These are phyloP conservation scores for Bryoglossum gracile DNA, from an alignment of 495 filamentous ascomycete species.

Conservation along the genomic window DNA sequence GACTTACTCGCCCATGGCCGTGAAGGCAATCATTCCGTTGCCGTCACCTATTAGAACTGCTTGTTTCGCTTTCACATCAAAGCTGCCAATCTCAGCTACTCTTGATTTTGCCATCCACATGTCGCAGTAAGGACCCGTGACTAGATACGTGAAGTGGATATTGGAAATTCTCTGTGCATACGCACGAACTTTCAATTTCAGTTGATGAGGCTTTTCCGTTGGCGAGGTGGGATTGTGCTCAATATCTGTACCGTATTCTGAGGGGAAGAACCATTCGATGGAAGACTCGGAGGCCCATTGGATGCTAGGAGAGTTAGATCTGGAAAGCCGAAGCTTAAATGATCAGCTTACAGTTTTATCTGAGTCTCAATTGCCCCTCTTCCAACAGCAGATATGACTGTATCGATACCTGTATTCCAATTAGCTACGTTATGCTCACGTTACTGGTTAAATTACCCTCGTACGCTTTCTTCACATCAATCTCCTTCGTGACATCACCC, in stretches of 20 bases:
- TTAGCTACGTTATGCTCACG: constrained; percentile 3
- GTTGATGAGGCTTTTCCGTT: constrained; percentile 58
- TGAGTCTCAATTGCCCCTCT: constrained; percentile 50
- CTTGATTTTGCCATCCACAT: constrained; percentile 36
- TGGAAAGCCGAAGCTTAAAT: too few species aligned
- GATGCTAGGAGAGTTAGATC: constrained; percentile 46
- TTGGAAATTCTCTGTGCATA: neutral
- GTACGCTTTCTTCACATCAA: constrained; percentile 34
- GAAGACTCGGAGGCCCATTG: too few species aligned
- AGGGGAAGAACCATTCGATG: constrained; percentile 62
- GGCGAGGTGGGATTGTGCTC: constrained; percentile 45
- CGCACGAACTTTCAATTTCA: constrained; percentile 54
- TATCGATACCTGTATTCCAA: constrained; percentile 44
- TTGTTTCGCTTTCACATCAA: constrained; percentile 44
- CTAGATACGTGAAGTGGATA: constrained; percentile 52
- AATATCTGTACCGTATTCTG: constrained; percentile 69
- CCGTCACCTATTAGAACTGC: constrained; percentile 51
- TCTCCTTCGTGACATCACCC: constrained; percentile 47
- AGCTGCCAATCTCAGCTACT: constrained; percentile 40
- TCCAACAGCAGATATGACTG: constrained; percentile 58
- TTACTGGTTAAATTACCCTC: neutral
- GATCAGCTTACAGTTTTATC: too few species aligned
- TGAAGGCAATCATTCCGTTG: constrained; percentile 53
- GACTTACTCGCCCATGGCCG: constrained; percentile 60
- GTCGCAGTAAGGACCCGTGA: constrained; percentile 66